Evolutionary conservation across 768 basidiomycete species (phyloP).

Genomic region (Clathrus columnatus): DNA sequence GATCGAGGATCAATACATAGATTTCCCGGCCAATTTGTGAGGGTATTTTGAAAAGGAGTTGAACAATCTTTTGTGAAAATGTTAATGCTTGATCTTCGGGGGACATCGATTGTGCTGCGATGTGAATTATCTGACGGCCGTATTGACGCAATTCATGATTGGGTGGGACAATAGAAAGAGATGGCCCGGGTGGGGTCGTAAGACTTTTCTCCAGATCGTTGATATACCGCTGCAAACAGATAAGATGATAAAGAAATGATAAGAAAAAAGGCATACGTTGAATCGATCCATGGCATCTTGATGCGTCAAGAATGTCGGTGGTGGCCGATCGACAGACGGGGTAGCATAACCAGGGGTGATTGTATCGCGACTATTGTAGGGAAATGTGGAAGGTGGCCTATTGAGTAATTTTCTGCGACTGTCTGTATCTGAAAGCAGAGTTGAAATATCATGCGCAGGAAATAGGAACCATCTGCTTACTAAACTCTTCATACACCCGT

Average conservation of each 20-base stretch:
- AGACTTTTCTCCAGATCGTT: slow-evolving; percentile 76
- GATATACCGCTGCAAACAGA: slow-evolving; percentile 33
- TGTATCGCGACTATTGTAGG: slow-evolving; percentile 44
- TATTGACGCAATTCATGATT: slow-evolving; percentile 83
- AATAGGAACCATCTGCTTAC: slow-evolving; percentile 27
- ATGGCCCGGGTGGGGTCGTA: slow-evolving; percentile 61
- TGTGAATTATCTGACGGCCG: slow-evolving; percentile 70
- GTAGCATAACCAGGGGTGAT: slow-evolving; percentile 44
- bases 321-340: slow-evolving; percentile 43
- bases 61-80: slow-evolving; percentile 96
- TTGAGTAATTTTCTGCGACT: slow-evolving; percentile 49
- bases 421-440: slow-evolving; percentile 36
- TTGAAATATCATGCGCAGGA: neutral
- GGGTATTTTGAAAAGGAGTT: slow-evolving; percentile 83
- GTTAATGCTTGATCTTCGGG: slow-evolving; percentile 79
- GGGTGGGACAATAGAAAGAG: slow-evolving; percentile 61
- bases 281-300: slow-evolving; percentile 89
- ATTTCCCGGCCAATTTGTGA: slow-evolving; percentile 85
- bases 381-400: slow-evolving; percentile 62
- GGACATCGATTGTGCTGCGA: slow-evolving; percentile 73
- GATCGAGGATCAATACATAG: slow-evolving; percentile 82
- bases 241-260: neutral
- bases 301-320: slow-evolving; percentile 44
- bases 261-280: slow-evolving; percentile 36
- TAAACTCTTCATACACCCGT: slow-evolving; percentile 93